Evolutionary conservation across 768 basidiomycete species (phyloP), one percentile per base, ranked within the genome.

Genomic region (Suillus discolor): DNA sequence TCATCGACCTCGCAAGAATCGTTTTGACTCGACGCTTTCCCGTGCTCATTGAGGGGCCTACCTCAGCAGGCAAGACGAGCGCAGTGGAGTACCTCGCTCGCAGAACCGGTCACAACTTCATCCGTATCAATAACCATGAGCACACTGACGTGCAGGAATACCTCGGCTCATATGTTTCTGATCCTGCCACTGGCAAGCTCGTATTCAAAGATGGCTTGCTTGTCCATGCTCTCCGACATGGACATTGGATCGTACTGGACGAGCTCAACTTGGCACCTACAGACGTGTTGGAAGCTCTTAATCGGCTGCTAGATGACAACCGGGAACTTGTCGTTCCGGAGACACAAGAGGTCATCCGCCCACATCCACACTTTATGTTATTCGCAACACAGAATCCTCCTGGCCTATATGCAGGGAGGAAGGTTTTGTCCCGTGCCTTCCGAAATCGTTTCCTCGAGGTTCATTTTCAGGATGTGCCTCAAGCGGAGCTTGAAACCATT

Each of bases 141-240:
- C 97, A 99, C 73, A 99, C 97, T 6, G 97, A 99, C 73, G 97
- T 99, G 60, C 97, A 99, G 73, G 97, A 99, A 74, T 99, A 99
- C 73, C 84, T 99, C 55, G 97, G 97, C 3, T 95, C 95, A 0
- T 99, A 99, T 73, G 88, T 96, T 28, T 96, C 97, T 3, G 96
- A 99, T 75, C 89, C 95, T 9, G 74, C 85, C 16, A 94, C 95
- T 0, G 97, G 97, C n/a, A 96, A 94, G 77, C 85, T 99, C 18
- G 88, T 93, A 11, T 99, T 97, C 79, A 91, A 91, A 70, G 97
- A 99, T 74, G 97, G 97, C 11, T 80, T 99, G 0, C 85, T 99
- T 28, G 94, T 99, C 12, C 92, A 91, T 57, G 97, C 97, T 6
- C 83, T 99, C 23, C 89, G 96, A 38, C 81, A 87, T 39, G 97